Conservation (phyloP, 2,329 filamentous ascomycete species). For the Fusarium pilosicola region DNA sequence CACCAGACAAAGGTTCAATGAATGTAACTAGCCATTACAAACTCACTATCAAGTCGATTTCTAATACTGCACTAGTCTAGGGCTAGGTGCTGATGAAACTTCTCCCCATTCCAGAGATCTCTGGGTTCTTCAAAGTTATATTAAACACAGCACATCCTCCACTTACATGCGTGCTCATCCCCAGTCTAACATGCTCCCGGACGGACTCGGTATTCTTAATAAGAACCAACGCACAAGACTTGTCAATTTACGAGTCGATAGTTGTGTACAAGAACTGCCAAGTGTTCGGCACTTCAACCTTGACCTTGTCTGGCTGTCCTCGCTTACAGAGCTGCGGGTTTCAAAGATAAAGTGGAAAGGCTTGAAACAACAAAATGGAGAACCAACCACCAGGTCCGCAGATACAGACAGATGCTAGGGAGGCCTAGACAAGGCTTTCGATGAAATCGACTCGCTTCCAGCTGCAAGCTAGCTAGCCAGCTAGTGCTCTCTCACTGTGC, state of each 20-base stretch:
- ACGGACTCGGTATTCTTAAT: conserved; percentile 3
- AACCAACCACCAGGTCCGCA: conserved; percentile 20
- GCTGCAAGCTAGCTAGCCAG: background rate
- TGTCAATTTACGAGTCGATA: background rate
- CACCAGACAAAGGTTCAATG: background rate
- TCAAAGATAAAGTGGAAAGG: conserved; percentile 15
- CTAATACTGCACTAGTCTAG: background rate
- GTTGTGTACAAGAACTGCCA: conserved; percentile 1
- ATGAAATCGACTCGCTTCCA: background rate
- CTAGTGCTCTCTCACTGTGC: background rate
- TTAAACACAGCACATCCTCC: background rate
- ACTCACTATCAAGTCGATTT: background rate
- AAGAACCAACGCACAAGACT: background rate
- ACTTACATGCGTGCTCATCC: background rate
- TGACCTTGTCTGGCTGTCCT: conserved; percentile 11
- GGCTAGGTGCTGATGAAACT: background rate
- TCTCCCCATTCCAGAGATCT: background rate
- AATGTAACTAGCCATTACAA: background rate
- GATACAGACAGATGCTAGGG: background rate
- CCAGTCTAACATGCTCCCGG: background rate
- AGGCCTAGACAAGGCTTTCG: background rate
- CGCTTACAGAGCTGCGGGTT: conserved; percentile 34
- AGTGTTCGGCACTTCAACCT: conserved; percentile 21
- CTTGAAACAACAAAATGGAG: conserved; percentile 32
- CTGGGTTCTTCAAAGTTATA: background rate